phyloP scores from a whole-genome alignment of 805 yeast species.

The Myxozyma neglecta region DNA sequence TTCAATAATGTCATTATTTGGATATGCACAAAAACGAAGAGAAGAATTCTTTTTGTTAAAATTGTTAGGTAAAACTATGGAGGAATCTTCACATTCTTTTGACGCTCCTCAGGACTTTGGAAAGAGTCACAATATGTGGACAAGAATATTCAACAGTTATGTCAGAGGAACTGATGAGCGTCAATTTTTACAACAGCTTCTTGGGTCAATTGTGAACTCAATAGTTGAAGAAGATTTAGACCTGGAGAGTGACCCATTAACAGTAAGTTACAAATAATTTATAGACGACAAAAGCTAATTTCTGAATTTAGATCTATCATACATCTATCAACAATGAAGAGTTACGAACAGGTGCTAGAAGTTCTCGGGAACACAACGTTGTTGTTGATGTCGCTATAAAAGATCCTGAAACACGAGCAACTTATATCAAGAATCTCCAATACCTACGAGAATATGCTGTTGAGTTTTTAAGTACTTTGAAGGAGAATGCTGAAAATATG shows the following conservation, averaged over 20 bases:
- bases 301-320: constrained; percentile 26
- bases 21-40: constrained; percentile 49
- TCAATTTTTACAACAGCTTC: constrained; percentile 39
- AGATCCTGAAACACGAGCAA: constrained; percentile 67
- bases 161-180: constrained; percentile 41
- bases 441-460: constrained; percentile 68
- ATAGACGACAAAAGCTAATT: constrained; percentile 10
- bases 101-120: constrained; percentile 33
- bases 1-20: constrained; percentile 40
- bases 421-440: constrained; percentile 73
- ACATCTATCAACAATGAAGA: constrained; percentile 39
- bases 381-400: constrained; percentile 72
- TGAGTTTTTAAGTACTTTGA: constrained; percentile 57
- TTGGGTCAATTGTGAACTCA: constrained; percentile 44
- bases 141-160: constrained; percentile 45
- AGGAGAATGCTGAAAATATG: constrained; percentile 42
- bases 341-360: constrained; percentile 38
- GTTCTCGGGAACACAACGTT: constrained; percentile 44
- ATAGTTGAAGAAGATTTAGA: constrained; percentile 47
- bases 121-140: constrained; percentile 44
- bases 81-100: constrained; percentile 33
- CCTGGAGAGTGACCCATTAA: constrained; percentile 78
- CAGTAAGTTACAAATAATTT: constrained; percentile 34
- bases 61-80: constrained; percentile 47
- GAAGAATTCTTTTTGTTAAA: constrained; percentile 71